Conservation (phyloP, 108 stramenopile genomes). For the Fragilaria crotonensis region DNA sequence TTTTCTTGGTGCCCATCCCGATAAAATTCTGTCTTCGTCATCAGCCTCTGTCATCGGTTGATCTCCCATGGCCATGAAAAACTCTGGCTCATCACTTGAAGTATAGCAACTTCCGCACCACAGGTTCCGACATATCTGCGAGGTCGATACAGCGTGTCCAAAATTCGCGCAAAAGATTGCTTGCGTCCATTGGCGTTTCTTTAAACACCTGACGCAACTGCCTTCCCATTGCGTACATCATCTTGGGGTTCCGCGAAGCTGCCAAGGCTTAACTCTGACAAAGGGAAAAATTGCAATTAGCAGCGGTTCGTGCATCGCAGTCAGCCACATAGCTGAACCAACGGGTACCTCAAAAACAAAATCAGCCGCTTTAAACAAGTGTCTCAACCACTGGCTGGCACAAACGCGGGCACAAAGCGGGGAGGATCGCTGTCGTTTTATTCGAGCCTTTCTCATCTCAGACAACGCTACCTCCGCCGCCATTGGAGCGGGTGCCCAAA, state of each 20-base stretch:
- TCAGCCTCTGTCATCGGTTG: too few relatives aligned
- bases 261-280: constrained; percentile 17
- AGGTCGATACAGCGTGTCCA: constrained; percentile 5
- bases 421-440: constrained; percentile 14
- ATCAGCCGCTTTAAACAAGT: constrained; percentile 19
- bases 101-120: too few relatives aligned
- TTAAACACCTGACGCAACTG: constrained; percentile 10
- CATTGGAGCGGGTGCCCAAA: constrained; percentile 24
- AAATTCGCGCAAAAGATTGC: too few relatives aligned
- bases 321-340: constrained; percentile 15
- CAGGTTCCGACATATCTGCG: constrained; percentile 13
- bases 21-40: too few relatives aligned
- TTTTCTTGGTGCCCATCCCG: too few relatives aligned
- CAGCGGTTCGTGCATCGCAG: constrained; percentile 24
- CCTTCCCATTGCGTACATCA: constrained; percentile 22
- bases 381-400: constrained; percentile 11
- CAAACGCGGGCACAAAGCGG: constrained; percentile 6
- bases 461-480: constrained; percentile 18
- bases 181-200: too few relatives aligned
- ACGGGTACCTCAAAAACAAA: constrained; percentile 4
- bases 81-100: too few relatives aligned
- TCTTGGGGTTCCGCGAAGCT: constrained; percentile 8
- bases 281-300: constrained; percentile 24
- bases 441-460: constrained; percentile 19
- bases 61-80: too few relatives aligned